phyloP scores from a whole-genome alignment of 2,329 filamentous ascomycete genomes.

The Arthrobotrys sphaeroides region DNA sequence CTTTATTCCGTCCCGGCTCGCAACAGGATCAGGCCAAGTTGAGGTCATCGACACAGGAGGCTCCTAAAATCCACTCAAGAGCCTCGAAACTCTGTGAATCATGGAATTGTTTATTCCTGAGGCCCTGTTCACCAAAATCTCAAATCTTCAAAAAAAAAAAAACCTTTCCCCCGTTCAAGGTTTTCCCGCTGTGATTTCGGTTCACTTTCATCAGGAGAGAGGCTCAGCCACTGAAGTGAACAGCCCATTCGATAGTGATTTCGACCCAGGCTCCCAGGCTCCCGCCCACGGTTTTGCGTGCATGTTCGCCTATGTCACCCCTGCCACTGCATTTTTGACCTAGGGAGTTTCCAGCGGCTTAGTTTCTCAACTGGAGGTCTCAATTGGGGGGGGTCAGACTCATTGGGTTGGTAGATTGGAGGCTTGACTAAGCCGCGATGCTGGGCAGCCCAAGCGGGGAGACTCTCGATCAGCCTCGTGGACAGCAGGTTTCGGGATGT shows the following conservation, averaged over 20 bases:
- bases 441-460: conserved; percentile 32
- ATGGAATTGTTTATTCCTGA: not conserved
- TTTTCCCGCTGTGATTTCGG: conserved; percentile 4
- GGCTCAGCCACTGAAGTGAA: conserved; percentile 31
- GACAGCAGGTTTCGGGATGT: conserved; percentile 28
- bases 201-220: conserved; percentile 17
- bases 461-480: conserved; percentile 52
- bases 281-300: not conserved
- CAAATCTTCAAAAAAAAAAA: conserved; percentile 9
- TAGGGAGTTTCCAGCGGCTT: conserved; percentile 24
- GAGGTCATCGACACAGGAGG: conserved; percentile 1
- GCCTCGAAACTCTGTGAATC: conserved; percentile 9
- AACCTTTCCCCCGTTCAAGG: not conserved
- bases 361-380: not conserved
- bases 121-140: conserved; percentile 21
- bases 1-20: conserved; percentile 24
- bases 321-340: conserved; percentile 29
- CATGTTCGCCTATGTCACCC: conserved; percentile 21
- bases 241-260: conserved; percentile 18
- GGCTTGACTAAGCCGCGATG: conserved; percentile 33
- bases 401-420: conserved; percentile 7
- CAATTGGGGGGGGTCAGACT: conserved; percentile 29
- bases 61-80: not conserved
- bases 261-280: conserved; percentile 32
- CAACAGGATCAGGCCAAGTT: conserved; percentile 10